Conservation (phyloP, 2,329 filamentous ascomycete genomes). For the Aspergillus ustus region DNA sequence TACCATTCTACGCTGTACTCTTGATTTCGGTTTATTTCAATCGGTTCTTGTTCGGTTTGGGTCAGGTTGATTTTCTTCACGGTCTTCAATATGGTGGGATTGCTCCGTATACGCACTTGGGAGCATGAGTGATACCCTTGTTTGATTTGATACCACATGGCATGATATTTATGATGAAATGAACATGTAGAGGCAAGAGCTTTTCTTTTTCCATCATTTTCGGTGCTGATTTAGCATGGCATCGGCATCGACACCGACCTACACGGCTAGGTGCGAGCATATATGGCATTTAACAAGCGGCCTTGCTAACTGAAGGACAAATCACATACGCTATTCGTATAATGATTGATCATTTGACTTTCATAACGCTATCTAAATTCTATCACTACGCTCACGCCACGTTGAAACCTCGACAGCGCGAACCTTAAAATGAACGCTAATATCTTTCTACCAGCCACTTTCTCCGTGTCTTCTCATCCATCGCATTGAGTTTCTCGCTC, state of each 20-base stretch:
- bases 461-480: constrained; percentile 37
- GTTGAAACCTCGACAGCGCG: neutral
- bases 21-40: neutral
- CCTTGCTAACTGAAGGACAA: too few relatives aligned
- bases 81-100: constrained; percentile 5
- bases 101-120: constrained; percentile 21
- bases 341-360: neutral
- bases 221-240: neutral
- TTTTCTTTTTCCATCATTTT: neutral
- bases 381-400: neutral
- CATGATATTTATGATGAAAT: constrained; percentile 1
- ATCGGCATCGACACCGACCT: neutral
- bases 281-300: too few relatives aligned
- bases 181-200: neutral
- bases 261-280: neutral
- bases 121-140: constrained; percentile 27
- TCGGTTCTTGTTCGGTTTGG: neutral
- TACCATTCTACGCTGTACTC: neutral
- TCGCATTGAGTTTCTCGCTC: constrained; percentile 34
- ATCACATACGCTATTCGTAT: too few relatives aligned
- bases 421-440: constrained; percentile 23
- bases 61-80: neutral
- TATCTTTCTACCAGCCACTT: constrained; percentile 47
- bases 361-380: neutral
- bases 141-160: constrained; percentile 10